phyloP scores from a whole-genome alignment of 2,329 filamentous ascomycete species.

The Moelleriella libera region DNA sequence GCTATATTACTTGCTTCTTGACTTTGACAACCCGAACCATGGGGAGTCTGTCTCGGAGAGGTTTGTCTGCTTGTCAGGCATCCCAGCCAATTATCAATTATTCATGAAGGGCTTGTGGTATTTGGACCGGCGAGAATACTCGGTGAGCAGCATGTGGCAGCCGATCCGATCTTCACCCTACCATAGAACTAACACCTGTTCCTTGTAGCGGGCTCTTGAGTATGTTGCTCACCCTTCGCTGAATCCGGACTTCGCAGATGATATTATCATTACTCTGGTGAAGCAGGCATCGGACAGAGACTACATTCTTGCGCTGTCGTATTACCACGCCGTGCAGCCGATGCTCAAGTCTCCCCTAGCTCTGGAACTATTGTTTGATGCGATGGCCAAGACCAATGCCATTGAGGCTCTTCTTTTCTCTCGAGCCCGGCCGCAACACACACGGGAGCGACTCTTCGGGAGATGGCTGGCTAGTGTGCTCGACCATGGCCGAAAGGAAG shows the following conservation, averaged over 20 bases:
- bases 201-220: constrained; percentile 49
- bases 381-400: constrained; percentile 52
- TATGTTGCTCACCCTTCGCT: constrained; percentile 69
- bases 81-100: constrained; percentile 64
- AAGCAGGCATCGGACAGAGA: constrained; percentile 44
- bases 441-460: constrained; percentile 52
- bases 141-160: constrained; percentile 22
- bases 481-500: constrained; percentile 20
- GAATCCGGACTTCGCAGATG: constrained; percentile 68
- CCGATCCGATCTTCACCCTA: no score
- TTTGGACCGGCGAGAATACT: constrained; percentile 58
- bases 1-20: constrained; percentile 71
- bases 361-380: constrained; percentile 53
- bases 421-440: constrained; percentile 45
- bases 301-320: constrained; percentile 55
- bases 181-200: no score
- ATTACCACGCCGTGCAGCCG: constrained; percentile 64
- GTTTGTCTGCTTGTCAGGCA: constrained; percentile 48
- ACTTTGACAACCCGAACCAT: constrained; percentile 44
- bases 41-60: constrained; percentile 33
- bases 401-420: constrained; percentile 63
- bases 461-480: constrained; percentile 48
- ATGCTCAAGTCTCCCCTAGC: constrained; percentile 50
- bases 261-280: constrained; percentile 60
- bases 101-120: constrained; percentile 76